These are phyloP conservation scores for Pichia norvegensis DNA, from an alignment of 1,139 yeast species.

Conservation along the genomic window DNA sequence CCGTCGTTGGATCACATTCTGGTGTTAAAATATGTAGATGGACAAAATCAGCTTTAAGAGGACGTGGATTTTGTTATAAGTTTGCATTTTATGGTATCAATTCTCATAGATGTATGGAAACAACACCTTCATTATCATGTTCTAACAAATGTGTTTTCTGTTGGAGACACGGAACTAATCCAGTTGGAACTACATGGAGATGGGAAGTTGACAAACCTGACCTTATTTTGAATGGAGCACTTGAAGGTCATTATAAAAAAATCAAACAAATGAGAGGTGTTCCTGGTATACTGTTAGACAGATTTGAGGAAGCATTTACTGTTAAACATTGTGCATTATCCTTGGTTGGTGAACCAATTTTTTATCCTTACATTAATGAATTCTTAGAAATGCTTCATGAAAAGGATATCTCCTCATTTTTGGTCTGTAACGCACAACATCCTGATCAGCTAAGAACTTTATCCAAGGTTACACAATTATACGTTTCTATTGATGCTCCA, in stretches of 20 bases:
- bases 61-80: conserved; percentile 91
- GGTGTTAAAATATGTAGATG: conserved; percentile 95
- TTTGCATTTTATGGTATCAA: conserved; percentile 86
- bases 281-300: conserved; percentile 84
- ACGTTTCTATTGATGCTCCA: conserved; percentile 90
- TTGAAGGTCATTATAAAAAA: conserved; percentile 82
- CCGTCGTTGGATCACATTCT: conserved; percentile 88
- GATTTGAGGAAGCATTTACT: conserved; percentile 84
- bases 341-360: conserved; percentile 89
- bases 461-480: conserved; percentile 76
- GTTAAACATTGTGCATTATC: conserved; percentile 90
- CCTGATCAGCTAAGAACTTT: conserved; percentile 71
- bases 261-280: conserved; percentile 94
- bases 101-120: conserved; percentile 91
- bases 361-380: conserved; percentile 84
- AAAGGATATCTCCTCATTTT: conserved; percentile 70
- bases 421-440: conserved; percentile 94
- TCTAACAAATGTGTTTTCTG: conserved; percentile 94
- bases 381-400: conserved; percentile 75
- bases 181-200: conserved; percentile 93
- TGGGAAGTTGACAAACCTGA: conserved; percentile 94
- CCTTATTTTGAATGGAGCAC: conserved; percentile 73
- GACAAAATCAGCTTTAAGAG: conserved; percentile 92
- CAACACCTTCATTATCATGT: conserved; percentile 89
- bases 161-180: conserved; percentile 97